Conservation (phyloP, 208 protist species). For the Trypanosoma theileri region DNA sequence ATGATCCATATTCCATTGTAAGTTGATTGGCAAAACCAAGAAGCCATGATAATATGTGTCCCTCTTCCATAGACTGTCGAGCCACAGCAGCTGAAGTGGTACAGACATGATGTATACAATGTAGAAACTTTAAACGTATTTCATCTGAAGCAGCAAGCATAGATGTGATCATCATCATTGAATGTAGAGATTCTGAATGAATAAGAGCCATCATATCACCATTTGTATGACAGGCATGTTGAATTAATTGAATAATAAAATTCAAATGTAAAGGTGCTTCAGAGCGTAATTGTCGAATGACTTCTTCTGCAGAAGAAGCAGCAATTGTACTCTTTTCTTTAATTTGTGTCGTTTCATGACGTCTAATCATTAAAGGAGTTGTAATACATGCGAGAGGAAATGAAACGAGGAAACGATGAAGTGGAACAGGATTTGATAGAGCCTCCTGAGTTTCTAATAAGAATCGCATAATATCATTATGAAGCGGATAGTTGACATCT, state of each 20-base stretch:
- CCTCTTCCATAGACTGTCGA: slow-evolving; percentile 38
- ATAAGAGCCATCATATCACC: slow-evolving; percentile 71
- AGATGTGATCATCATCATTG: slow-evolving; percentile 60
- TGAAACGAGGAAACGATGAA: slow-evolving; percentile 49
- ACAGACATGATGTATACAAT: slow-evolving; percentile 45
- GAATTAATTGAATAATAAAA: slow-evolving; percentile 58
- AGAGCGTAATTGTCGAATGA: slow-evolving; percentile 47
- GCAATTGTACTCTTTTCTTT: slow-evolving; percentile 34
- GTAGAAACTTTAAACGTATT: slow-evolving; percentile 48
- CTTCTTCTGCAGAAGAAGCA: slow-evolving; percentile 46
- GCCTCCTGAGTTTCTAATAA: slow-evolving; percentile 50
- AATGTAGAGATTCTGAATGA: slow-evolving; percentile 47
- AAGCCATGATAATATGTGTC: slow-evolving; percentile 59
- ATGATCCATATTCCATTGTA: slow-evolving; percentile 54
- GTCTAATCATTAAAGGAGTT: slow-evolving; percentile 78
- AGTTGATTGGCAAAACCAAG: slow-evolving; percentile 63
- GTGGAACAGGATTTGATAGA: slow-evolving; percentile 57
- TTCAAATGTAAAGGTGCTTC: slow-evolving; percentile 62
- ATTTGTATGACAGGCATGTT: slow-evolving; percentile 61
- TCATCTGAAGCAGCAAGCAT: slow-evolving; percentile 60
- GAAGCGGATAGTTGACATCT: slow-evolving; percentile 52
- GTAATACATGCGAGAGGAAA: slow-evolving; percentile 73
- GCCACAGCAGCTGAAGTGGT: slow-evolving; percentile 51
- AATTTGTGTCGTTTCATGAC: slow-evolving; percentile 40
- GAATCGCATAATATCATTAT: slow-evolving; percentile 78